Percentiles rank a stretch among this genome's conserved stretches.
Conservation (phyloP, 73 alveolate genomes). For the Urostyla sp. region DNA sequence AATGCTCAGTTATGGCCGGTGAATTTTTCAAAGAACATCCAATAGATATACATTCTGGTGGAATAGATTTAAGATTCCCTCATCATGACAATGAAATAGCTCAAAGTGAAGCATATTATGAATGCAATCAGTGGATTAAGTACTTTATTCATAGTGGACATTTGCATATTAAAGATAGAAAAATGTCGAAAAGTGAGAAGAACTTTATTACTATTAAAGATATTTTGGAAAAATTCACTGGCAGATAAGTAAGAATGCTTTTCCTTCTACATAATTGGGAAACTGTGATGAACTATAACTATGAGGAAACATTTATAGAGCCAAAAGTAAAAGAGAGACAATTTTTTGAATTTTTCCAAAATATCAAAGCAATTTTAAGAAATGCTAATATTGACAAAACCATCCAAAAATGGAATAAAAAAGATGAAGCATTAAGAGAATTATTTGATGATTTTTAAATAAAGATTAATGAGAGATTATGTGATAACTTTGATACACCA, state of each 20-base stretch:
- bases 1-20: constrained; percentile 95
- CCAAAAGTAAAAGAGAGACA: constrained; percentile 91
- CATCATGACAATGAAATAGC: constrained; percentile 98
- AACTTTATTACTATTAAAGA: constrained; percentile 97
- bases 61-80: constrained; percentile 94
- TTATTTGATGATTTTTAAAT: constrained; percentile 72
- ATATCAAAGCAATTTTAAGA: constrained; percentile 81
- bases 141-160: constrained; percentile 99
- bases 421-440: constrained; percentile 74
- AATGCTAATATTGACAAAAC: constrained; percentile 75
- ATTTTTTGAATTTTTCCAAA: constrained; percentile 88
- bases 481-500: constrained; percentile 94
- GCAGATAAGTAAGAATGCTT: constrained; percentile 93
- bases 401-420: constrained; percentile 78
- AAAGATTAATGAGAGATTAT: constrained; percentile 80
- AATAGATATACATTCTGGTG: constrained; percentile 90
- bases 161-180: constrained; percentile 96
- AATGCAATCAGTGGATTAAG: constrained; percentile 94
- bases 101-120: constrained; percentile 81
- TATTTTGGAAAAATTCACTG: constrained; percentile 76
- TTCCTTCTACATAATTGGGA: constrained; percentile 95
- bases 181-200: constrained; percentile 98
- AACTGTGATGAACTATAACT: constrained; percentile 90
- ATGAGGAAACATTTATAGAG: constrained; percentile 81
- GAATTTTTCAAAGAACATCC: constrained; percentile 71